Percentiles rank a stretch among this genome's conserved stretches.
These are phyloP conservation scores for Fusarium nanum DNA, from an alignment of 2,329 filamentous ascomycete genomes.

Conservation along the genomic window DNA sequence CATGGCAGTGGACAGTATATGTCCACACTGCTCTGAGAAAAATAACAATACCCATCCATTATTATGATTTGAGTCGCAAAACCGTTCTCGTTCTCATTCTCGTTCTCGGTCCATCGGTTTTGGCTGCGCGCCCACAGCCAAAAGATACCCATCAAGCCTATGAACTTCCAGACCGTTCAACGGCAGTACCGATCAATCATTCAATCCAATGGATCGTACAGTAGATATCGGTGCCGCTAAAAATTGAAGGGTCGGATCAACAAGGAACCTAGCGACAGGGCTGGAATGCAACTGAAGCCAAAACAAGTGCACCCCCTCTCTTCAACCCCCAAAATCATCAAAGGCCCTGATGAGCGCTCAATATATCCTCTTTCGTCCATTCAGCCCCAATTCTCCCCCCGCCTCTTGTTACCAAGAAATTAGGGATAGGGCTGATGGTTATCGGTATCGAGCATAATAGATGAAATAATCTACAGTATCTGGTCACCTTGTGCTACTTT, in stretches of 20 bases:
- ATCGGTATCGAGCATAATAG: background rate
- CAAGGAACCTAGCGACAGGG: background rate
- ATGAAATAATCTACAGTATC: background rate
- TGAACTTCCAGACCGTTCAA: constrained; percentile 20
- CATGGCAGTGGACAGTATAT: background rate
- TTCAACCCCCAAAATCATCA: background rate
- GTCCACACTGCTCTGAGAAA: background rate
- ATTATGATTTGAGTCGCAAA: background rate
- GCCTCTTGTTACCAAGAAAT: constrained; percentile 2
- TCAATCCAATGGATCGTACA: background rate
- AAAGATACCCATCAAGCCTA: background rate
- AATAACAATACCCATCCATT: no score
- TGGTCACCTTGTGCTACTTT: background rate
- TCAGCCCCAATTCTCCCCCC: constrained; percentile 9
- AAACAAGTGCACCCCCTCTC: background rate
- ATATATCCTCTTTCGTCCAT: constrained; percentile 17
- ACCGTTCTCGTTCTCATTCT: constrained; percentile 5
- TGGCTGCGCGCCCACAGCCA: constrained; percentile 6
- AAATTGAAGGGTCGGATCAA: background rate
- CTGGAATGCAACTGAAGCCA: background rate
- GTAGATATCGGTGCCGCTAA: background rate
- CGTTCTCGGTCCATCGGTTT: background rate
- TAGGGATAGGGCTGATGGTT: background rate
- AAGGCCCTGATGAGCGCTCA: constrained; percentile 22
- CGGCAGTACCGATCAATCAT: constrained; percentile 11